Evolutionary conservation across 2,329 filamentous ascomycete genomes (phyloP).

Genomic region (Acrodontium crateriforme): DNA sequence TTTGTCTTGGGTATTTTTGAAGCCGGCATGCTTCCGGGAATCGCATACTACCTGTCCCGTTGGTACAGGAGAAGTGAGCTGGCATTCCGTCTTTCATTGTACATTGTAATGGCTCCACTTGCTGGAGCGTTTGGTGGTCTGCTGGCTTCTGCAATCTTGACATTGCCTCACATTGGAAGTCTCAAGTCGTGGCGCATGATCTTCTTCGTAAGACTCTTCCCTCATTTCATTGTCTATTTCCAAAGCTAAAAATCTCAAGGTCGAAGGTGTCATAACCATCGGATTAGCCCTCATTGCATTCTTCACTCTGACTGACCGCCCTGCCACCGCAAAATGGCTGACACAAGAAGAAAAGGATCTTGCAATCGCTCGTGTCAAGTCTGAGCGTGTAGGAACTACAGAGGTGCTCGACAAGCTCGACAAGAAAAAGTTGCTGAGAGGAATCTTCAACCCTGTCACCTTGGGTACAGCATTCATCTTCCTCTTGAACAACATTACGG

Average conservation of each 20-base stretch:
- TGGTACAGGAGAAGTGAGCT: conserved; percentile 61
- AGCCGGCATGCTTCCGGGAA: conserved; percentile 59
- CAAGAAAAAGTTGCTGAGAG: conserved; percentile 42
- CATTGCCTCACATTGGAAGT: conserved; percentile 42
- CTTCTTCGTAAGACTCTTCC: too few relatives aligned
- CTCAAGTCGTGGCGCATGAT: conserved; percentile 54
- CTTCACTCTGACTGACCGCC: conserved; percentile 53
- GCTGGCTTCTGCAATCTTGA: conserved; percentile 47
- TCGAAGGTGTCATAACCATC: conserved; percentile 54
- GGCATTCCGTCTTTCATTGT: conserved; percentile 52
- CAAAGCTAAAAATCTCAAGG: too few relatives aligned
- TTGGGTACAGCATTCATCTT: conserved; percentile 45
- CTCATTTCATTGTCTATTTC: too few relatives aligned
- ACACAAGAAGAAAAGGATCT: conserved; percentile 51
- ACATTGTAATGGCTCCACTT: conserved; percentile 57
- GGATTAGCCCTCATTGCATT: conserved; percentile 47
- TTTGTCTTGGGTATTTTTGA: conserved; percentile 49
- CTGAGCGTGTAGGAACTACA: conserved; percentile 49
- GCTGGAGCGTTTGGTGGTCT: conserved; percentile 60
- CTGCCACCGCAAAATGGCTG: conserved; percentile 54
- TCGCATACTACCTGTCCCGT: conserved; percentile 57
- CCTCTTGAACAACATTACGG: conserved; percentile 54
- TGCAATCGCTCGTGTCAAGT: conserved; percentile 53
- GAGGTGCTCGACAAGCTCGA: conserved; percentile 52
- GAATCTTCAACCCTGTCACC: conserved; percentile 51